Evolutionary conservation across 2,329 filamentous ascomycete genomes (phyloP), one percentile per base, ranked within the genome.

Genomic region (Penicillium fuscoglaucum): DNA sequence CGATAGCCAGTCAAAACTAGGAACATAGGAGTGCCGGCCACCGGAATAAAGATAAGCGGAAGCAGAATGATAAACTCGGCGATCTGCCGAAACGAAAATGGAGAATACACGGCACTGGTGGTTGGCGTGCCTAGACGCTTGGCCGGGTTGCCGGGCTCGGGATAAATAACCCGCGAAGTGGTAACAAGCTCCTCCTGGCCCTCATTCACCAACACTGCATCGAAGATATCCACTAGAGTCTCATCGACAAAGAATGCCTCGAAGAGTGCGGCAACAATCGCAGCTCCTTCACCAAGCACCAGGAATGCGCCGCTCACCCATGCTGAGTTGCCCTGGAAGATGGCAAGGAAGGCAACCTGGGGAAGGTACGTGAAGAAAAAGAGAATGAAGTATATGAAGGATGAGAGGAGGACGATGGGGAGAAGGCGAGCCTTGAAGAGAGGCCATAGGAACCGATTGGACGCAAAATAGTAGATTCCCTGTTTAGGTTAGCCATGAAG

Each of bases 61-160:
- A 93, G 81, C 68, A 88, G 87, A 31, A 90, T 67, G 37, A 96
- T 80, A 60, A 97, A 89, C 76, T 97, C 93, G 62, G 90, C 72
- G 57, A 96, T 95, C 74, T 97, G 93, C n/a, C 90, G 85, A 54
- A 96, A 79, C 55, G 90, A 96, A 81, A 96, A 97, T 0, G 93
- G 93, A 9, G 90, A 87, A 75, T 95, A 97, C 19, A 91, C 83
- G 0, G 91, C 90, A 1, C 86, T 82, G 24, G 80, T 85, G 0
- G 88, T 92, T 0, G 92, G 91, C 64, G 91, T 92, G 29, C 93
- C 93, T 0, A 98, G 85, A 75, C 88, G 88, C 71, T 88, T 88
- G 49, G 95, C 87, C 0, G 91, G 84, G 67, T 88, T 87, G 48
- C 88, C 85, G 1, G 86, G 86, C 60, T 93, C 87, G 26, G 78